A percentile compares a stretch with the other conserved stretches of the same genome.
Evolutionary conservation across 1,284 basidiomycete species (phyloP).

Genomic region (Pisolithus thermaeus): DNA sequence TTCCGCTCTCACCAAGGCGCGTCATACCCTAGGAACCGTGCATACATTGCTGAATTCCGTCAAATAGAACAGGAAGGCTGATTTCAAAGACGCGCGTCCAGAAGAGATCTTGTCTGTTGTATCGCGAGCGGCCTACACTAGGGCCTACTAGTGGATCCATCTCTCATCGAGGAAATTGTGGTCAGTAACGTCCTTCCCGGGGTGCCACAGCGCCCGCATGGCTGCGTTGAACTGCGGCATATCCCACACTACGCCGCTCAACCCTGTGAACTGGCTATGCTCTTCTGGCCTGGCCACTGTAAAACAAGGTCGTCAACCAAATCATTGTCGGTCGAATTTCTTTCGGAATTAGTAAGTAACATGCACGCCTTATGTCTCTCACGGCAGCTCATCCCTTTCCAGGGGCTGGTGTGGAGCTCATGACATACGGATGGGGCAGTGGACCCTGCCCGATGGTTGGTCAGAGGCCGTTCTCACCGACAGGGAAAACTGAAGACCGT

Average conservation of each 20-base stretch:
- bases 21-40: slow-evolving; percentile 9
- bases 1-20: slow-evolving; percentile 85
- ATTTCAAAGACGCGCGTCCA: slow-evolving; percentile 89
- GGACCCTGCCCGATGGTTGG: slow-evolving; percentile 65
- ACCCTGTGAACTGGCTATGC: slow-evolving; percentile 94
- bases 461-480: slow-evolving; percentile 78
- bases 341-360: slow-evolving; percentile 78
- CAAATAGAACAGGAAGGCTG: slow-evolving; percentile 77
- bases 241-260: slow-evolving; percentile 74
- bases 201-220: slow-evolving; percentile 89
- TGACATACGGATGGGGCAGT: slow-evolving; percentile 84
- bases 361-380: not conserved
- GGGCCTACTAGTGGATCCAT: slow-evolving; percentile 64
- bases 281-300: slow-evolving; percentile 89
- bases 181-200: slow-evolving; percentile 94
- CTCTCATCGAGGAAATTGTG: slow-evolving; percentile 81
- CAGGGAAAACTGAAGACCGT: slow-evolving; percentile 84
- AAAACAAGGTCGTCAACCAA: slow-evolving; percentile 84
- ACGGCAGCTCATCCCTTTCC: slow-evolving; percentile 23
- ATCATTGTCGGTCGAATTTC: slow-evolving; percentile 84
- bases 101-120: slow-evolving; percentile 87
- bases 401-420: slow-evolving; percentile 92
- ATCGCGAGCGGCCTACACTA: slow-evolving; percentile 66
- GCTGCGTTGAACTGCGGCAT: slow-evolving; percentile 90
- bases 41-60: slow-evolving; percentile 8